phyloP scores from a whole-genome alignment of 441 rosid species.

The Euphorbia corollata region DNA sequence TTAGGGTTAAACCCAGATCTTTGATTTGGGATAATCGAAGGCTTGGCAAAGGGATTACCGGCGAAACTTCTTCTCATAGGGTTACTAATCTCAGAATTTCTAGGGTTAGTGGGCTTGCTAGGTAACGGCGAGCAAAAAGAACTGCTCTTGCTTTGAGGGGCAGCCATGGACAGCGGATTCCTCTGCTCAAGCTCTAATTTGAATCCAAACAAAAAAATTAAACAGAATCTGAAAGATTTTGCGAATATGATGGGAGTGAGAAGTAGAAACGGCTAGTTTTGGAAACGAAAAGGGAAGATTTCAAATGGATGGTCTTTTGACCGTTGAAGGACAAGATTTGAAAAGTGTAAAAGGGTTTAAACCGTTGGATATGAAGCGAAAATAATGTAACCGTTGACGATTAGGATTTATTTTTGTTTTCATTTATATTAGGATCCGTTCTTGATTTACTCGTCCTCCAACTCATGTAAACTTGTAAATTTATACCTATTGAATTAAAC shows the following conservation, averaged over 20 bases:
- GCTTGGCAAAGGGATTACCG: conserved; percentile 51
- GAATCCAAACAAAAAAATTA: too few relatives aligned
- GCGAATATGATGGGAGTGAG: conserved; percentile 9
- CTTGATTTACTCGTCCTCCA: too few relatives aligned
- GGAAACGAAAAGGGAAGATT: background rate
- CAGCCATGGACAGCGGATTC: conserved; percentile 34
- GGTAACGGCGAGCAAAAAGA: conserved; percentile 26
- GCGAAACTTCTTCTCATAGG: conserved; percentile 57
- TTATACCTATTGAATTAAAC: too few relatives aligned
- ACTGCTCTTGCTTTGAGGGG: conserved; percentile 32
- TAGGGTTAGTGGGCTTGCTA: conserved; percentile 33
- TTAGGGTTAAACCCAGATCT: conserved; percentile 38
- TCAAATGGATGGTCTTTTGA: conserved; percentile 15
- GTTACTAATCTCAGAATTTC: conserved; percentile 51
- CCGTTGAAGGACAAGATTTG: conserved; percentile 23
- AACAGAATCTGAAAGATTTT: conserved; percentile 15
- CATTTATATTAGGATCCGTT: background rate
- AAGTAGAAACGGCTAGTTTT: conserved; percentile 30
- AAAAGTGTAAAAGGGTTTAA: conserved; percentile 13
- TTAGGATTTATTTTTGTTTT: background rate
- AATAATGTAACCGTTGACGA: conserved; percentile 16
- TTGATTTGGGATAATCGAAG: conserved; percentile 29
- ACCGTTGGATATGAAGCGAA: conserved; percentile 22
- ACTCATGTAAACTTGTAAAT: too few relatives aligned
- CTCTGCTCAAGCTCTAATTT: background rate